phyloP scores from a whole-genome alignment of 2,329 filamentous ascomycete genomes.

The Verticillium zaregamsianum region DNA sequence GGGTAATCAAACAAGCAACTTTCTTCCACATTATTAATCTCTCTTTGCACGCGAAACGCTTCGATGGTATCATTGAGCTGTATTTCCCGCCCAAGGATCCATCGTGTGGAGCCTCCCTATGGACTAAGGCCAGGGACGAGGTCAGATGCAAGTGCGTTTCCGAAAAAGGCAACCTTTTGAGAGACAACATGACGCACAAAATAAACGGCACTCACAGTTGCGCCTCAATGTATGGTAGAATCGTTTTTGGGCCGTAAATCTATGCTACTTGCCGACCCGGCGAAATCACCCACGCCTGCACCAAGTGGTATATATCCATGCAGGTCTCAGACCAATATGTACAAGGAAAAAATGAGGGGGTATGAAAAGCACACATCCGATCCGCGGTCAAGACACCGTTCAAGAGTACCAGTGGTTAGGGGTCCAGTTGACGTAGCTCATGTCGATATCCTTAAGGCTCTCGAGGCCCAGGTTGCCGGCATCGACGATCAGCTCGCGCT shows the following conservation, averaged over 20 bases:
- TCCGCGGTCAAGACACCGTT: not conserved
- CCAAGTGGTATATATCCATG: not conserved
- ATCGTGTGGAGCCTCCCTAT: not conserved
- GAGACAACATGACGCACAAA: not conserved
- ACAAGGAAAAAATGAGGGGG: not conserved
- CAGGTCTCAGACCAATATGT: not conserved
- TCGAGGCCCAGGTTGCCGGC: slow-evolving; percentile 37
- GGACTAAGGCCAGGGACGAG: not conserved
- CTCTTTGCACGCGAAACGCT: not conserved
- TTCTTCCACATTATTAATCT: not conserved
- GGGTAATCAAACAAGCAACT: not conserved
- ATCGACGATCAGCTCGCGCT: slow-evolving; percentile 43
- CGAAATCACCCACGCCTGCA: not conserved
- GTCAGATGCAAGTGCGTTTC: not conserved
- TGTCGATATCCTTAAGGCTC: slow-evolving; percentile 29
- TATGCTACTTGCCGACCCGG: not conserved
- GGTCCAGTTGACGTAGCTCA: slow-evolving; percentile 22
- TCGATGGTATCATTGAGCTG: not conserved
- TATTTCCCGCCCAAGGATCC: not conserved
- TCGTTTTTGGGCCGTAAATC: not conserved
- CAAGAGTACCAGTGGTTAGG: slow-evolving; percentile 18
- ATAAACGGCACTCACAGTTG: not conserved
- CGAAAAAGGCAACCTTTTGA: not conserved
- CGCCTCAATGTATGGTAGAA: not conserved
- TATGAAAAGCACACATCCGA: not conserved